These are phyloP conservation scores for Trebouxia sp. DNA, from an alignment of 139 green algal genomes.

Conservation along the genomic window DNA sequence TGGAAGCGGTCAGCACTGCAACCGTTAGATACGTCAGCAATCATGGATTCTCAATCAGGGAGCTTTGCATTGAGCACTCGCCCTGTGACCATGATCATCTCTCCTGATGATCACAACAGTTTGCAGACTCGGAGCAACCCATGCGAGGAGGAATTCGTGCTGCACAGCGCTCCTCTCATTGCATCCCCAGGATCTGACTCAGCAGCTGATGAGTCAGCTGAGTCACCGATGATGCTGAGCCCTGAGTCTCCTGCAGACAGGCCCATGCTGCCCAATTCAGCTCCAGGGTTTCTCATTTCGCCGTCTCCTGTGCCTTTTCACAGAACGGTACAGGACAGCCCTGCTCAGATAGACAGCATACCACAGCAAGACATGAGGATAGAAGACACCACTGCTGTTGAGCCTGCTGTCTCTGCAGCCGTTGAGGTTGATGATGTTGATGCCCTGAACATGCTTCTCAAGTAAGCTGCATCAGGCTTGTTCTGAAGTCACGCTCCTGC, in stretches of 20 bases:
- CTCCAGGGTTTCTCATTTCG: conserved; percentile 7
- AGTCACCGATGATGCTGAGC: not conserved
- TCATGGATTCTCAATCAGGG: too few relatives aligned
- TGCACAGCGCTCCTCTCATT: not conserved
- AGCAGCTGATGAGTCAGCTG: not conserved
- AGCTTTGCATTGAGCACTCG: not conserved
- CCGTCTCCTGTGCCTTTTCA: not conserved
- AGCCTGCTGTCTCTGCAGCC: not conserved
- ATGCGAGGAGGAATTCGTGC: not conserved
- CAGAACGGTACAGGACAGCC: not conserved
- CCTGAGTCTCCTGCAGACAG: conserved; percentile 1
- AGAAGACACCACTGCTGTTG: not conserved
- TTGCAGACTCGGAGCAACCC: not conserved
- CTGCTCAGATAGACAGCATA: not conserved
- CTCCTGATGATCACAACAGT: not conserved
- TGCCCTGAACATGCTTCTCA: conserved; percentile 24
- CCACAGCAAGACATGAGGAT: not conserved
- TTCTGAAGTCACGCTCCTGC: not conserved
- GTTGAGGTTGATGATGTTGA: conserved; percentile 1
- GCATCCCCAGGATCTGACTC: not conserved
- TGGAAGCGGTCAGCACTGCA: too few relatives aligned
- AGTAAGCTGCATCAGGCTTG: not conserved
- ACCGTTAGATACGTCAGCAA: too few relatives aligned
- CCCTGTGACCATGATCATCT: conserved; percentile 7
- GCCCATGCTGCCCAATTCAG: conserved; percentile 12